Evolutionary conservation across 352 stramenopile species (phyloP), one percentile per base, ranked within the genome.

Genomic region (Phytophthora fragariaefolia): DNA sequence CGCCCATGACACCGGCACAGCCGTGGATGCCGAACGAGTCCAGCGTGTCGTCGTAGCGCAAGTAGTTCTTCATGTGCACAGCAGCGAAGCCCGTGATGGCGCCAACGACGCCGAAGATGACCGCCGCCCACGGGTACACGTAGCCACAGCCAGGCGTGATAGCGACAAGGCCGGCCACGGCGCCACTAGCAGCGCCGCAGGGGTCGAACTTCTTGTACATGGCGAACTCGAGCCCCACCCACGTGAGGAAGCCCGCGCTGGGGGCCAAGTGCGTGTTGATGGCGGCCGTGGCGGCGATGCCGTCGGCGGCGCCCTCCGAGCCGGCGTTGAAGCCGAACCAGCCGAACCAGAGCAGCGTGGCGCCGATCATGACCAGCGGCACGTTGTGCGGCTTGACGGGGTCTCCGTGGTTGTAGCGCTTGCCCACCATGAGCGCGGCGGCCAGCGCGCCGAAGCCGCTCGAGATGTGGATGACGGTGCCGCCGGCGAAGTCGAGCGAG

Each of bases 321-420:
- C 85, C 85, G 32, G 74, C 85, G 59, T 95, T 93, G 67, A 95
- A 95, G 50, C 87, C 86, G 59, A 91, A 93, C 87, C 87, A 95
- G 20, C 87, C 87, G 52, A 91, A 91, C 87, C 87, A 95, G 32
- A 95, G 79, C 45, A 93, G 53, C n/a, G 77, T 89, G 6, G 66
- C 70, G 40, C 87, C 87, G 32, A 93, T 88, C 78, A 95, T 93
- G 22, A 93, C 83, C 22, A 95, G 71, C 18, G 88, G 87, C 50
- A 95, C 78, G 71, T 96, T 93, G 75, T 94, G 87, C 4, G 85
- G 83, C 67, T 89, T 89, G 23, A 93, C 74, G 1, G 75, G 62
- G 36, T 90, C 85, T 28, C 76, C 80, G 72, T 91, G 79, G 72
- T 92, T 90, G 78, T 88, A 90, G 4, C 81, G 75, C 58, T 85